Percentiles rank a stretch among this genome's conserved stretches.
Conservation (phyloP, 352 stramenopile genomes). For the Blastocystis sp. region DNA sequence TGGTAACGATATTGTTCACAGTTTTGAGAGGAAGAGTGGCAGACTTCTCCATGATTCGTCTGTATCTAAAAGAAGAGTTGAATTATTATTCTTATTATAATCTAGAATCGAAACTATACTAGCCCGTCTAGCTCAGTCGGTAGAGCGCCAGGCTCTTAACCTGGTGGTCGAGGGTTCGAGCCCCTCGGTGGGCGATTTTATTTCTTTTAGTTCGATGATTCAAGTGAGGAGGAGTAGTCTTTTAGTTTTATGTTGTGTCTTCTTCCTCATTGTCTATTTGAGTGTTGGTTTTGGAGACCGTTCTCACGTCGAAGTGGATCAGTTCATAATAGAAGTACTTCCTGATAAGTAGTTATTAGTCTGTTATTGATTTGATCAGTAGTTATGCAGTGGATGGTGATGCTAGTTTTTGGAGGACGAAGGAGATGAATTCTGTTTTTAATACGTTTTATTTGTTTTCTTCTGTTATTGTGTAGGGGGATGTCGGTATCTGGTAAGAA, state of each 20-base stretch:
- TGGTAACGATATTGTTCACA: background rate
- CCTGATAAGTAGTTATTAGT: too few relatives aligned
- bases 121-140: conserved; percentile 8
- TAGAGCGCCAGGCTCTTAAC: conserved; percentile 12
- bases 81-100: background rate
- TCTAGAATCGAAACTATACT: background rate
- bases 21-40: conserved; percentile 12
- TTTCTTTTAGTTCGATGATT: background rate
- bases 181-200: background rate
- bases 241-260: too few relatives aligned
- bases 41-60: conserved; percentile 12
- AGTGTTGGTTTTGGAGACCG: too few relatives aligned
- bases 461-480: too few relatives aligned
- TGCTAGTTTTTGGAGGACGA: too few relatives aligned
- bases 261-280: background rate
- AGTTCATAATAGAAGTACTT: too few relatives aligned
- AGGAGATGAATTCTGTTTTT: too few relatives aligned
- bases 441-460: too few relatives aligned
- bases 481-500: too few relatives aligned
- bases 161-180: conserved; percentile 2
- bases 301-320: too few relatives aligned
- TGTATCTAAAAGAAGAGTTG: background rate
- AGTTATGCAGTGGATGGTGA: too few relatives aligned
- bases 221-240: background rate
- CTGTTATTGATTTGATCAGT: too few relatives aligned